A percentile compares a stretch with the other conserved stretches of the same genome.
Conservation (phyloP, 2,329 filamentous ascomycete species). For the Ilyonectria destructans region DNA sequence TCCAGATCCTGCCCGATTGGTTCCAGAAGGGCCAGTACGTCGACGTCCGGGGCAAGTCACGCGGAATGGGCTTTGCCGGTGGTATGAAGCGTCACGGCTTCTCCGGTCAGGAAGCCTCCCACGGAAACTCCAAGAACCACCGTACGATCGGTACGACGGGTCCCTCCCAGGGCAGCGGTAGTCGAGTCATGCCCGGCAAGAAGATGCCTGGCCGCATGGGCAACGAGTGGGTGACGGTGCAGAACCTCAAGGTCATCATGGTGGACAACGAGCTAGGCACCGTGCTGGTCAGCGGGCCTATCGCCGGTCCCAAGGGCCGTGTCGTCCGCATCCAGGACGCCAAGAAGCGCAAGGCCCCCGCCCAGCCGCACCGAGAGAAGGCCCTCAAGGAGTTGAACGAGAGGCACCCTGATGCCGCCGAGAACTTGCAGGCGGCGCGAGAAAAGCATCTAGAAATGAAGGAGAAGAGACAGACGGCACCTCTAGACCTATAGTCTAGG, state of each 20-base stretch:
- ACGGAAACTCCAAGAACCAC: constrained; percentile 97
- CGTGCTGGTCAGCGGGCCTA: constrained; percentile 88
- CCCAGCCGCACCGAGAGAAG: constrained; percentile 65
- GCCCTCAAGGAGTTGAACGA: constrained; percentile 61
- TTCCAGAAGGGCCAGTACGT: constrained; percentile 93
- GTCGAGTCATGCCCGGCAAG: constrained; percentile 94
- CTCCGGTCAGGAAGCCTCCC: constrained; percentile 88
- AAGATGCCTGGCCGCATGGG: constrained; percentile 99
- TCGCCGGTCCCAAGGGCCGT: constrained; percentile 91
- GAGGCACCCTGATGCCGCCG: constrained; percentile 64
- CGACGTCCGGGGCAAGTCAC: constrained; percentile 84
- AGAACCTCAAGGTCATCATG: constrained; percentile 92
- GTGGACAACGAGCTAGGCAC: constrained; percentile 90
- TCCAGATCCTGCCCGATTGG: constrained; percentile 87
- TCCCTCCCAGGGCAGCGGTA: constrained; percentile 92
- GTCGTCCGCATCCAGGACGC: constrained; percentile 91
- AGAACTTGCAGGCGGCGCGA: constrained; percentile 65
- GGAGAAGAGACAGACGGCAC: constrained; percentile 58
- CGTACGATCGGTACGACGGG: constrained; percentile 92
- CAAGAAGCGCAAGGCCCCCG: constrained; percentile 82
- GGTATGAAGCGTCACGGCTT: constrained; percentile 98
- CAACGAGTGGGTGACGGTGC: constrained; percentile 87
- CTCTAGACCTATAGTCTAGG: constrained; percentile 38
- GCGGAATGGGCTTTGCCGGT: constrained; percentile 95
- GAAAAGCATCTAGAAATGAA: constrained; percentile 70